phyloP scores from a whole-genome alignment of 2,329 filamentous ascomycete species.

The Trichothecium sympodiale region DNA sequence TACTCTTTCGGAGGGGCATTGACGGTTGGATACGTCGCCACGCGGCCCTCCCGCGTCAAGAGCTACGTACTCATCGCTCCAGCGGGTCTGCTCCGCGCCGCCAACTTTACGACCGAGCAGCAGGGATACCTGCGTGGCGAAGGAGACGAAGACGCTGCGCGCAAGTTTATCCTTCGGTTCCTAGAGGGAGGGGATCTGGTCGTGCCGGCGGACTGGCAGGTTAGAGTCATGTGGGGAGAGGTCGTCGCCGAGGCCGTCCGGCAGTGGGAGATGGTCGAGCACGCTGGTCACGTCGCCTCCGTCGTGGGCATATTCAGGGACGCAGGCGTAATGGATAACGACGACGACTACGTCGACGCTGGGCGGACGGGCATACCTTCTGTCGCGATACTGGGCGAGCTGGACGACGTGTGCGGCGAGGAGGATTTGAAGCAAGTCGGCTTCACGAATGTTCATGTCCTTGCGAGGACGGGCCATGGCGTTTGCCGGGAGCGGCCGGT shows the following conservation, averaged over 20 bases:
- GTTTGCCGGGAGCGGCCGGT: conserved; percentile 13
- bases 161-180: conserved; percentile 22
- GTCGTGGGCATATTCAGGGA: conserved; percentile 35
- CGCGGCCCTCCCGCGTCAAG: conserved; percentile 15
- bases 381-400: conserved; percentile 12
- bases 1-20: conserved; percentile 37
- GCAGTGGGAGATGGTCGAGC: conserved; percentile 35
- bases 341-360: conserved; percentile 12
- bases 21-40: conserved; percentile 24
- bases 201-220: conserved; percentile 31
- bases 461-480: conserved; percentile 11
- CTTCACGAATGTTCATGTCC: conserved; percentile 11
- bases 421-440: conserved; percentile 8
- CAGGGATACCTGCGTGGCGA: conserved; percentile 11
- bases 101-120: conserved; percentile 15
- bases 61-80: conserved; percentile 33
- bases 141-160: conserved; percentile 18
- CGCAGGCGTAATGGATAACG: conserved; percentile 26
- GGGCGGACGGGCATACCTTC: conserved; percentile 5
- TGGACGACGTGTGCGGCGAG: conserved; percentile 11
- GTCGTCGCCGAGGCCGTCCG: conserved; percentile 34
- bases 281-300: conserved; percentile 31
- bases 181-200: conserved; percentile 31
- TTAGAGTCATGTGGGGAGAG: conserved; percentile 26
- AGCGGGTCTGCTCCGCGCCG: conserved; percentile 26